Evolutionary conservation across 176 grass and related monocot species (phyloP), one percentile per base, ranked within the genome.

Genomic region (Eragrostis nindensis): DNA sequence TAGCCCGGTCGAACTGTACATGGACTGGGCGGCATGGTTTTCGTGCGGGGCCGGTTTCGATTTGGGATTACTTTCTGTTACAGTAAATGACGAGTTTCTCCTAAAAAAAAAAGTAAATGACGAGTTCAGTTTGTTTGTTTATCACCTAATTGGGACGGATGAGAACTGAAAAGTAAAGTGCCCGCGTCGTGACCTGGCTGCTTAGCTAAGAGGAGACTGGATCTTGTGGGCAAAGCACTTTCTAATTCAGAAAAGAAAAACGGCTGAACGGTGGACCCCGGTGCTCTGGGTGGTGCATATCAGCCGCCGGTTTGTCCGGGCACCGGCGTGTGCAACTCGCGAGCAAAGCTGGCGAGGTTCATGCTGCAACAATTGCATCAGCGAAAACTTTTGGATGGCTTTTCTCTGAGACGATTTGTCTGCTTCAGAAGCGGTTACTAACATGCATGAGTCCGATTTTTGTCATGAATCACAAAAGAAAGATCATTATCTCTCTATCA

Each of bases 201-300:
- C 70, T 80, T 89, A 64, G 48, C 47, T 83, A 66, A 78, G 73
- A 63, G 36, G n/a, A 43, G 11, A 62, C 55, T 64, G 45, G 76
- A 61, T 50, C 52, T 50, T 60, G 70, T 71, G 10, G 52, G 18
- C 10, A 68, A 66, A 76, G 30, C 72, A 12, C 32, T 70, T 74
- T 19, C 24, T 70, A 76, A 70, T 52, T 36, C 44, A 25, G 12
- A 12, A 24, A 11, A 48, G 2, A 48, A 15, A 7, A 24, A 40
- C 22, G 21, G 30, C 64, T 30, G 13, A 63, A 43, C 3, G 1
- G 78, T 81, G 52, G 70, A 16, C n/a, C n/a, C 41, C 50, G 5
- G 9, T 6, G 17, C 0, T 49, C 76, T 54, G 56, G 13, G 36
- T 63, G 65, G 12, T n/a, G 59, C 67, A 3, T 66, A 57, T 49